Percentiles rank a stretch among this genome's conserved stretches.
These are phyloP conservation scores for Paxillus ammoniavirescens DNA, from an alignment of 768 basidiomycete genomes.

Conservation along the genomic window DNA sequence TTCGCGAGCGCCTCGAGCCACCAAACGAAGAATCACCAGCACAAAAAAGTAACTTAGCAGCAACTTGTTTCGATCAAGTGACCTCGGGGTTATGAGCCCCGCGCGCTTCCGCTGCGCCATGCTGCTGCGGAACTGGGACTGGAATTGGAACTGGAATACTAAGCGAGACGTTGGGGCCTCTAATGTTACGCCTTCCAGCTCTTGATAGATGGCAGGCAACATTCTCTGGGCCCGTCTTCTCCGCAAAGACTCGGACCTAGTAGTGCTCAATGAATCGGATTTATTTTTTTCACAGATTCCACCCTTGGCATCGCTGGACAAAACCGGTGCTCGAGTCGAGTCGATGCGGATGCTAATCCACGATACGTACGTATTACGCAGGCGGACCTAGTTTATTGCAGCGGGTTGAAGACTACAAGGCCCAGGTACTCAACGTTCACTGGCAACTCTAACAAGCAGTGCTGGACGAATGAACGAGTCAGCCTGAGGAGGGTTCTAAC, in stretches of 20 bases:
- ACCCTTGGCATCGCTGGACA: slow-evolving; percentile 56
- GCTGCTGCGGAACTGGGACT: slow-evolving; percentile 28
- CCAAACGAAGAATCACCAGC: no score
- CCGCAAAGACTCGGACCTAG: slow-evolving; percentile 45
- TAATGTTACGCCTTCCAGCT: neutral
- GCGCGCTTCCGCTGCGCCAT: slow-evolving; percentile 50
- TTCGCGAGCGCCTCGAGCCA: no score
- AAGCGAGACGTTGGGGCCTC: no score
- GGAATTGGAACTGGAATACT: no score
- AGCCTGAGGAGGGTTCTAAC: slow-evolving; percentile 48
- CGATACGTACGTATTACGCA: slow-evolving; percentile 50
- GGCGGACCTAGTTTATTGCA: slow-evolving; percentile 54
- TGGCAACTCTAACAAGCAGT: slow-evolving; percentile 49
- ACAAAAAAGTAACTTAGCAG: slow-evolving; percentile 26
- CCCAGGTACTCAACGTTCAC: slow-evolving; percentile 50
- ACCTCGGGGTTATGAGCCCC: slow-evolving; percentile 50
- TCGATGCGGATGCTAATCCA: slow-evolving; percentile 72
- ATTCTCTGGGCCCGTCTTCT: slow-evolving; percentile 56
- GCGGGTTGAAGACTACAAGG: slow-evolving; percentile 49
- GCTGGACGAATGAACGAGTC: slow-evolving; percentile 62
- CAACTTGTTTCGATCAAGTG: slow-evolving; percentile 49
- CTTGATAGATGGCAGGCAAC: slow-evolving; percentile 17
- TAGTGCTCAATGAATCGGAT: slow-evolving; percentile 20
- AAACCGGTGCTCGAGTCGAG: slow-evolving; percentile 59
- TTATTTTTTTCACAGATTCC: slow-evolving; percentile 22